Base-by-base conservation (phyloP, 2,329 filamentous ascomycete species). In the Hirsutella thompsonii region DNA sequence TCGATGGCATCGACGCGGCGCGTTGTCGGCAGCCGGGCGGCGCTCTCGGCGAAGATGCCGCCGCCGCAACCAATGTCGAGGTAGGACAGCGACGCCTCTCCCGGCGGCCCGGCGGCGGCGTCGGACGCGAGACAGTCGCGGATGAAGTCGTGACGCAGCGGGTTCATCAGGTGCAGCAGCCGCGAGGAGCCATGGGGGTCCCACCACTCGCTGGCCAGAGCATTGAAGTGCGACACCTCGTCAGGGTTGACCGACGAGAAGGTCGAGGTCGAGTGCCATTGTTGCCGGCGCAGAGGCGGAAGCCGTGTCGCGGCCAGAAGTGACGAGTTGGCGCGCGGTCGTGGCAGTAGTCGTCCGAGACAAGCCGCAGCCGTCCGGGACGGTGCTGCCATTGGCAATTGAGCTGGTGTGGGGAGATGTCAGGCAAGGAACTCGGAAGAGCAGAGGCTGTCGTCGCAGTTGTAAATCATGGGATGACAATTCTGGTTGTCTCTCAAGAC, bases 91-190 rank as follows among this genome's bases (percentile, higher is more conserved):
- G 43, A 51, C 49, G 46, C 50, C 29, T 47, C 36, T 44, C 49
- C 37, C 40, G 53, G n/a, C n/a, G n/a, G n/a, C n/a, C n/a, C 48
- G 38, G 64, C 49, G 8, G 26, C 36, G 2, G 60, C 46, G 36
- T 72, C 68, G 18, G 75, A 72, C 48, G 52, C 51, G 37, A 81
- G 74, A 57, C 90, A 95, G 47, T 68, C 64, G 19, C 71, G 71
- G 59, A 95, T 92, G 64, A 96, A 96, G 63, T 88, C 80, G 66
- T 96, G 89, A 28, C 92, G 88, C 36, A 94, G 76, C 2, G 92
- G 92, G 65, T 98, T 96, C 90, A 98, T 96, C 50, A 94, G 81
- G 62, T 98, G 92, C 2, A 98, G 78, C 44, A 95, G 79, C 32
- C 90, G 79, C 4, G 88, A 95, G 6, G 90, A 82, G 39, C 92